Evolutionary conservation across 2,329 filamentous ascomycete genomes (phyloP), one percentile per base, ranked within the genome.

Genomic region (Scedosporium apiospermum): DNA sequence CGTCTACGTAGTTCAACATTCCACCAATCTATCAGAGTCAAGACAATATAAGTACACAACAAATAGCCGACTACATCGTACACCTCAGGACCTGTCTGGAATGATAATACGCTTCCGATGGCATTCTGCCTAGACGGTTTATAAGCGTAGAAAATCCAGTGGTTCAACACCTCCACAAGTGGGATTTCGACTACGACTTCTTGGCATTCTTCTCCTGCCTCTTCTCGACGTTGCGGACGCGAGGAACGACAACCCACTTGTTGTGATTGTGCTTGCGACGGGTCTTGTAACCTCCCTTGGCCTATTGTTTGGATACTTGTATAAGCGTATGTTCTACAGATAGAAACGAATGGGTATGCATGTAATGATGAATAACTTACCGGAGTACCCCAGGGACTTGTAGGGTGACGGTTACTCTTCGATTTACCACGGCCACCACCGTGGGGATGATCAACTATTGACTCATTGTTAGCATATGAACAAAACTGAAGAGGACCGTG

Each of bases 341-440:
- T 1, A 49, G 62, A 18, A 18, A 51, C 10, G 16, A 49, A 18
- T 49, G 44, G 16, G 16, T 30, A 26, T 14, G 23, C 30, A 55
- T 23, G 23, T 55, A 55, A 23, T n/a, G 16, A 27, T 9, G 49
- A 30, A 65, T 46, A 67, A 85, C 91, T 79, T 88, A 96, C 92
- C 72, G 91, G 93, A 73, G 87, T 88, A 74, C 96, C 95, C 95
- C 96, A 99, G 64, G 95, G 95, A 78, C 91, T 96, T 69, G 95
- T 91, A 41, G 96, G 95, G 73, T 96, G 83, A 65, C 93, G 87
- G 73, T 97, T 96, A 86, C 95, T 92, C 90, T 99, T 99, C 63
- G 92, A 97, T 80, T 99, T 99, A 80, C 95, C 95, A 82, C 96
- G 87, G 77, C 95, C 95, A 89, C 95, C 95, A 84, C 95, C 95